Conservation (phyloP, 768 basidiomycete species). For the Trametes meyenii region DNA sequence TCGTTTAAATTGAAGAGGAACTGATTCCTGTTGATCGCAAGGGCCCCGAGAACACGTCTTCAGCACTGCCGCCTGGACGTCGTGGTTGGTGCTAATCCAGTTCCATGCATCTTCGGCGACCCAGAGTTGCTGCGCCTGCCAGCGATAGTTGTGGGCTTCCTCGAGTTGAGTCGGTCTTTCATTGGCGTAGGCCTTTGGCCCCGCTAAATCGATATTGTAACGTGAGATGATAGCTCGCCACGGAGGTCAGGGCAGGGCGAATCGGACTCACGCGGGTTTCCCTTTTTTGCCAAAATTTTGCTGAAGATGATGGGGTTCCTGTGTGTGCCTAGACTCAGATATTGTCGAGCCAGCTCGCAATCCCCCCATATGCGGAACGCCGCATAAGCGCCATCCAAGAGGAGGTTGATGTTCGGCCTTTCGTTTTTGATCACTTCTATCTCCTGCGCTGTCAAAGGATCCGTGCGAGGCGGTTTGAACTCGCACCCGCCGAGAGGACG, state of each 20-base stretch:
- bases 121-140: slow-evolving; percentile 47
- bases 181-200: too few species aligned
- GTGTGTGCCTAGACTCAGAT: slow-evolving; percentile 39
- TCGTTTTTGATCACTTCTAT: slow-evolving; percentile 1
- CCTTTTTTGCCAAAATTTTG: slow-evolving; percentile 40
- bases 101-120: slow-evolving; percentile 44
- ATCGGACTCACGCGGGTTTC: slow-evolving; percentile 38
- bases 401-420: neutral
- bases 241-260: neutral
- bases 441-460: slow-evolving; percentile 11
- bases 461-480: slow-evolving; percentile 7
- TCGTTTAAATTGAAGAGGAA: slow-evolving; percentile 41
- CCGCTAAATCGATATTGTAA: too few species aligned
- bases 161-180: slow-evolving; percentile 9
- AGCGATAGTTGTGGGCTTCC: slow-evolving; percentile 49
- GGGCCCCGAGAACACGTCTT: slow-evolving; percentile 37
- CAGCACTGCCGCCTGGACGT: slow-evolving; percentile 35
- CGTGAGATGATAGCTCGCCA: slow-evolving; percentile 21
- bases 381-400: slow-evolving; percentile 45
- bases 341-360: slow-evolving; percentile 41
- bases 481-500: slow-evolving; percentile 22
- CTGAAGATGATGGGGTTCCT: slow-evolving; percentile 39
- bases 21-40: slow-evolving; percentile 38
- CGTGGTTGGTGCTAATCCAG: slow-evolving; percentile 40
- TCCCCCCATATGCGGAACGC: slow-evolving; percentile 45